A percentile compares a stretch with the other conserved stretches of the same genome.
Evolutionary conservation across 2,329 filamentous ascomycete species (phyloP).

Genomic region (Aspergillus sp.): DNA sequence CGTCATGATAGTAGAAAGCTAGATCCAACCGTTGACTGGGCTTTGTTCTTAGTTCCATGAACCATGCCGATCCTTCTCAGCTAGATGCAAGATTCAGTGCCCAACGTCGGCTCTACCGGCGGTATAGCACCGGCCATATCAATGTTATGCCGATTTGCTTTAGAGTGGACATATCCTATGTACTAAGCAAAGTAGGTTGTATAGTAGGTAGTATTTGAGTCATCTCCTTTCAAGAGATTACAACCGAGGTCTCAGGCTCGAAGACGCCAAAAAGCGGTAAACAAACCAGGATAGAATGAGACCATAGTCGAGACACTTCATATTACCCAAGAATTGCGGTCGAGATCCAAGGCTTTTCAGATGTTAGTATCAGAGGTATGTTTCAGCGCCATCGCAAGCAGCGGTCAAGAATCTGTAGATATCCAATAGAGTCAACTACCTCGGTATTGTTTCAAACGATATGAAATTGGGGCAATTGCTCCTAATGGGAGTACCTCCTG

Average conservation of each 20-base stretch:
- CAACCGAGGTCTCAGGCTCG: background rate
- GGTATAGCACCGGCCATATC: background rate
- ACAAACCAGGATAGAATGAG: background rate
- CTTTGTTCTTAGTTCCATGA: background rate
- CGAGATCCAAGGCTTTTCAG: background rate
- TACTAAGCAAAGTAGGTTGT: no score
- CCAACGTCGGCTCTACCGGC: slow-evolving; percentile 1
- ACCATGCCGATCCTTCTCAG: slow-evolving; percentile 5
- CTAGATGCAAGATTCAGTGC: slow-evolving; percentile 2
- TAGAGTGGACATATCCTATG: background rate
- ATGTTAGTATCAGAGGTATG: background rate
- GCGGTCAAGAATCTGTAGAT: background rate
- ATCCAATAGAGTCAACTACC: background rate
- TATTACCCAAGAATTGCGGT: background rate
- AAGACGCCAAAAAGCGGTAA: background rate
- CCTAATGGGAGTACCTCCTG: background rate
- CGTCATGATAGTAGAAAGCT: background rate
- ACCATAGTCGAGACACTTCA: background rate
- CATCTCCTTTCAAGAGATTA: background rate
- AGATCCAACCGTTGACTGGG: background rate
- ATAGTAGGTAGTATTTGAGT: background rate
- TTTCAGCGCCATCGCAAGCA: background rate
- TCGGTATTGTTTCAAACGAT: background rate
- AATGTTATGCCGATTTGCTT: background rate
- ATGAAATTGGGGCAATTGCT: background rate